phyloP scores from a whole-genome alignment of 2,329 filamentous ascomycete species.

The Beauveria scarabaeidicola region DNA sequence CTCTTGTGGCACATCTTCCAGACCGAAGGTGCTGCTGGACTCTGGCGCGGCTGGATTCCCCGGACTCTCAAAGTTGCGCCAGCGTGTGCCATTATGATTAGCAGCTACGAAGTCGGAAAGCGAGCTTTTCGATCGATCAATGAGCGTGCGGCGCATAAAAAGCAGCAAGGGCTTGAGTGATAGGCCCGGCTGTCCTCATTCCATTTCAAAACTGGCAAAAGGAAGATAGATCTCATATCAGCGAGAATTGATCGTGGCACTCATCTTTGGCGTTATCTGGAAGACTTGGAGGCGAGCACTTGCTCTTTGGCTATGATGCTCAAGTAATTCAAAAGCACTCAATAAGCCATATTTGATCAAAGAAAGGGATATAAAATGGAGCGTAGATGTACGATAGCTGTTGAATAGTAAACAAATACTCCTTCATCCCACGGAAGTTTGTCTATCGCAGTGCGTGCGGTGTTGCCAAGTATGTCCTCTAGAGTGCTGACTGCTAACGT shows the following conservation, averaged over 20 bases:
- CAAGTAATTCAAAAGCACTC: background rate
- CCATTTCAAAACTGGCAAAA: background rate
- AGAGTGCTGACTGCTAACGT: no score
- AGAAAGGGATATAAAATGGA: background rate
- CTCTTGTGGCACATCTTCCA: conserved; percentile 88
- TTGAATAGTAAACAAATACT: background rate
- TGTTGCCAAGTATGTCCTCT: no score
- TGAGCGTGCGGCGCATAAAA: conserved; percentile 26
- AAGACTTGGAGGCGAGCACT: background rate
- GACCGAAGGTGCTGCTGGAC: conserved; percentile 68
- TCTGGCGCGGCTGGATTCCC: conserved; percentile 89
- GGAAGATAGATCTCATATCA: background rate
- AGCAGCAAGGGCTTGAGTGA: background rate
- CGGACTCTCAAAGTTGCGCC: conserved; percentile 90
- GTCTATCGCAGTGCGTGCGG: background rate
- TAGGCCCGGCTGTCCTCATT: background rate
- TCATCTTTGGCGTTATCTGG: conserved; percentile 3
- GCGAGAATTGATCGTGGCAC: background rate
- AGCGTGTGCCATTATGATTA: conserved; percentile 98
- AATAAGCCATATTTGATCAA: background rate
- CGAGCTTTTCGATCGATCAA: conserved; percentile 74
- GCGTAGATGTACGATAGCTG: conserved; percentile 3
- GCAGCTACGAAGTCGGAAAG: conserved; percentile 94
- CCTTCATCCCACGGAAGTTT: background rate
- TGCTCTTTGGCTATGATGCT: background rate